Base-by-base conservation (phyloP, 2,329 filamentous ascomycete species). In the Pseudopyricularia cyperi region DNA sequence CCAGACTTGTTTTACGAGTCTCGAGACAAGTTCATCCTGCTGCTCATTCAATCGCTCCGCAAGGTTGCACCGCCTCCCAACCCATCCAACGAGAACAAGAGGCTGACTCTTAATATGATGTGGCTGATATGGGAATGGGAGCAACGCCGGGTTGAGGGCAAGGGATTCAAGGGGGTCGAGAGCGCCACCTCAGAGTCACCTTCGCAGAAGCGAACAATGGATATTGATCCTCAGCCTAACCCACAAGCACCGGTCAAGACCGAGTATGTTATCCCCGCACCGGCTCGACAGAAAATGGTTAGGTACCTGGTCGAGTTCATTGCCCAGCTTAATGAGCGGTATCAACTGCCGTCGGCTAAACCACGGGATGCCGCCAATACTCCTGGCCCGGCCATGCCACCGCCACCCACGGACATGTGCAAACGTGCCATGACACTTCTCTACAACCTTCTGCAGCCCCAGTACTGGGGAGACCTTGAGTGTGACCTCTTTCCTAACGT, bases 241-340 rank as follows among this genome's bases (percentile, higher is more conserved):
- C 26, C 39, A 7, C 39, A 44, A 26, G 3, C 39, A 15, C 22
- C 19, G 15, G 82, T 82, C 48, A 74, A 75, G 54, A 66, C 70
- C 0, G 86, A 89, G 52, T 90, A 87, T 58, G 73, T 78, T 55
- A 82, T 91, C 26, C 79, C 85, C 8, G 64, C 76, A 1, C 65
- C 77, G 1, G 80, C 86, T 52, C 80, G 90, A 19, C 77, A 83
- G 44, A 85, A 89, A 65, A 85, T 98, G 72, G 78, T 96, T 48
- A 96, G 95, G 67, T 98, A 97, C 62, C 77, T 98, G 32, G 87
- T 97, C 30, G 87, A 93, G 55, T 97, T 97, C 66, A 95, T 97
- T 59, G 90, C 89, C 1, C 86, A 89, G 50, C 75, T 96, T 22
- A 85, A 86, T 17, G 93, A 97, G 66, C 81, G 90, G 33, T 96